Conservation (phyloP, 768 basidiomycete species). For the Arthromyces matolae region DNA sequence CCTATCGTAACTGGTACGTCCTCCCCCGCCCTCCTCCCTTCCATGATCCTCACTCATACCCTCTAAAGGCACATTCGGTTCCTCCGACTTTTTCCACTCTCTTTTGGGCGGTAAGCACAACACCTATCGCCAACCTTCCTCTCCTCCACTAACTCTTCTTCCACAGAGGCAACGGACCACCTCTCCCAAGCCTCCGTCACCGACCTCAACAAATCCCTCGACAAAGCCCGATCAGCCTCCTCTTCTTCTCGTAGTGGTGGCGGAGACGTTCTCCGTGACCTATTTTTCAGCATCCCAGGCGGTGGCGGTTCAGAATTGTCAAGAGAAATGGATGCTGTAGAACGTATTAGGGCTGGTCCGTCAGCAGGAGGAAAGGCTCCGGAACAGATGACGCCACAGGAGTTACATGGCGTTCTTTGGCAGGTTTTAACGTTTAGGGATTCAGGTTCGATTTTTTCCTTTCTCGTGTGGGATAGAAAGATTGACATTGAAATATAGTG, state of each 20-base stretch:
- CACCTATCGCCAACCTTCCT: background rate
- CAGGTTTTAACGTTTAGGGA: conserved; percentile 84
- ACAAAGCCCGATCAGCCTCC: conserved; percentile 57
- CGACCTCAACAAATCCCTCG: conserved; percentile 78
- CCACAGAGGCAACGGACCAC: conserved; percentile 12
- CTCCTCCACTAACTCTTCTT: background rate
- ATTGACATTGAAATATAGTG: conserved; percentile 29
- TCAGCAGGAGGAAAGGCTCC: conserved; percentile 65
- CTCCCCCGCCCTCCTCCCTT: background rate
- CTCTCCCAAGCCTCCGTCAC: conserved; percentile 70
- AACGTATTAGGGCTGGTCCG: conserved; percentile 60
- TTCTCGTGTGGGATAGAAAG: background rate
- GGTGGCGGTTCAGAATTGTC: conserved; percentile 56
- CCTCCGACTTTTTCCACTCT: conserved; percentile 76
- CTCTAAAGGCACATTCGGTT: conserved; percentile 62
- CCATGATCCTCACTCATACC: background rate
- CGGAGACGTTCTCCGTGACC: conserved; percentile 49
- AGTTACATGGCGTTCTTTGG: conserved; percentile 81
- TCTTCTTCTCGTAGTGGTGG: conserved; percentile 26
- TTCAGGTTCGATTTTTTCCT: conserved; percentile 43
- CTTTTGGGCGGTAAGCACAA: conserved; percentile 52
- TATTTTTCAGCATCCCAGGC: conserved; percentile 64
- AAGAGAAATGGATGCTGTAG: conserved; percentile 73
- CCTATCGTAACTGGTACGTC: conserved; percentile 72
- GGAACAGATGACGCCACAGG: conserved; percentile 84